These are phyloP conservation scores for Phytophthora agathidicida DNA, from an alignment of 352 stramenopile genomes.

Conservation along the genomic window DNA sequence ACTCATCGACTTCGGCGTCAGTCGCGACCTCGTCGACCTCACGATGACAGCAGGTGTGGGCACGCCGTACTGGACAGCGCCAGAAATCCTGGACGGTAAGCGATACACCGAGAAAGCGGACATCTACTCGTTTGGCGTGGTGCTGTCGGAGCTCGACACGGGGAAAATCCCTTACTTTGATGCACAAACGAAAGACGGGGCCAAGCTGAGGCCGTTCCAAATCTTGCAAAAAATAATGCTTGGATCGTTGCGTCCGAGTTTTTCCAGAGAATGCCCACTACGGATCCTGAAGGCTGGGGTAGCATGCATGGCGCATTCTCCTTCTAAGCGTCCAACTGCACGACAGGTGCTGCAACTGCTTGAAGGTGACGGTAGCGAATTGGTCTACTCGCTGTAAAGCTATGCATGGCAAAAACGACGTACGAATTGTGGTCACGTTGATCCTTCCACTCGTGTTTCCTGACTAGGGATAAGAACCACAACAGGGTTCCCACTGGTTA, in stretches of 20 bases:
- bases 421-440: constrained; percentile 12
- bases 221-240: constrained; percentile 47
- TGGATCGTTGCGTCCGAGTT: constrained; percentile 46
- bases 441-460: constrained; percentile 23
- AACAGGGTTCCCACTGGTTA: constrained; percentile 10
- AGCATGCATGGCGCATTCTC: constrained; percentile 22
- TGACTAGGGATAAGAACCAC: constrained; percentile 1
- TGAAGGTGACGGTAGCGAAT: no score
- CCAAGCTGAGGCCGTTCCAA: constrained; percentile 32
- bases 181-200: not conserved
- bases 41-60: constrained; percentile 67
- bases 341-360: not conserved
- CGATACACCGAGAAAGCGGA: constrained; percentile 60
- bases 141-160: constrained; percentile 52
- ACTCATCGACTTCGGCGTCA: constrained; percentile 85
- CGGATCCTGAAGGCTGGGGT: constrained; percentile 21
- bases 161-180: constrained; percentile 35
- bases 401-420: constrained; percentile 22
- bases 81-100: constrained; percentile 66
- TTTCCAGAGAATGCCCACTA: constrained; percentile 42
- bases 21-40: constrained; percentile 12
- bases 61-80: constrained; percentile 81
- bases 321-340: not conserved
- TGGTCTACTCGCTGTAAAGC: constrained; percentile 12
- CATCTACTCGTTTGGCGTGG: constrained; percentile 68